Evolutionary conservation across 2,329 filamentous ascomycete species (phyloP).

Genomic region (Graphiopsis chlorocephala): DNA sequence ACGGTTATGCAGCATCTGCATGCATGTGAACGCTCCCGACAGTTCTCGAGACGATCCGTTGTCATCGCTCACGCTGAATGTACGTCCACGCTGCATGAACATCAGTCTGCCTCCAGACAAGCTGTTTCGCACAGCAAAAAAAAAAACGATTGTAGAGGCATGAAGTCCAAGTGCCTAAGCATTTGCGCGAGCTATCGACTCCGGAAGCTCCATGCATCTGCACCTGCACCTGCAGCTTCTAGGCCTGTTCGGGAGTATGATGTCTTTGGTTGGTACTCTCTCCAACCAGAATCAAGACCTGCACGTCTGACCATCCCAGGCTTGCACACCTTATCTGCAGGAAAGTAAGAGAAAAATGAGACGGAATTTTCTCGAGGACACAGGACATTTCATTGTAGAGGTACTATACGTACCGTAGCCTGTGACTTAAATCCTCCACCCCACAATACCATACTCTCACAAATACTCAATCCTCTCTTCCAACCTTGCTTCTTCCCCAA

Average conservation of each 20-base stretch:
- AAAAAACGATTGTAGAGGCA: too few relatives aligned
- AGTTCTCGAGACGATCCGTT: too few relatives aligned
- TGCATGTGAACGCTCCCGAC: background rate
- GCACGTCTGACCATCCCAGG: too few relatives aligned
- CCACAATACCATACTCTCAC: background rate
- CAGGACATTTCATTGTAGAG: background rate
- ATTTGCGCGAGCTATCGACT: background rate
- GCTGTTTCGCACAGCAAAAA: too few relatives aligned
- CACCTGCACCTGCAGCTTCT: background rate
- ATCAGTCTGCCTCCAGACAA: too few relatives aligned
- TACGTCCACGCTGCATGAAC: too few relatives aligned
- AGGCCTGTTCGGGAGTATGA: background rate
- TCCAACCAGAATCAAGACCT: background rate
- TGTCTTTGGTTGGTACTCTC: background rate
- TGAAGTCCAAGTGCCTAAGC: too few relatives aligned
- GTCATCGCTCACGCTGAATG: too few relatives aligned
- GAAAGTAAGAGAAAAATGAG: too few relatives aligned
- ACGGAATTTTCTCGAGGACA: background rate
- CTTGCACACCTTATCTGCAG: too few relatives aligned
- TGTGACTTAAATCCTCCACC: background rate
- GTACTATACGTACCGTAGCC: background rate
- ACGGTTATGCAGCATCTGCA: background rate
- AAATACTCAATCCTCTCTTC: conserved; percentile 3
- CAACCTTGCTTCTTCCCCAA: conserved; percentile 59
- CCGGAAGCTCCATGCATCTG: background rate